phyloP scores from a whole-genome alignment of 2,329 filamentous ascomycete genomes.

The Colletotrichum navitas region DNA sequence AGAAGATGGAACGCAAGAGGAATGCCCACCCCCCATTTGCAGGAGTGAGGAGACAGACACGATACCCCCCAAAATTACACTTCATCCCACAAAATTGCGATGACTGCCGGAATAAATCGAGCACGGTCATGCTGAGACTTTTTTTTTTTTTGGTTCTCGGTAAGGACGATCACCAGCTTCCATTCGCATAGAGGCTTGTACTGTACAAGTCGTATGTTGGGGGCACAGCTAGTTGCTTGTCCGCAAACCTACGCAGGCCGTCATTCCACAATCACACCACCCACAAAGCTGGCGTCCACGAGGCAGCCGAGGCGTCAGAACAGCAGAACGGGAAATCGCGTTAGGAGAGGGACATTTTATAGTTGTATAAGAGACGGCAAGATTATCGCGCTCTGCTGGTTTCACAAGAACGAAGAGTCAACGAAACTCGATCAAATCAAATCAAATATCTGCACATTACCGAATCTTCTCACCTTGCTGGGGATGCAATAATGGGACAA shows the following conservation, averaged over 20 bases:
- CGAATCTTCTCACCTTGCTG: conserved; percentile 1
- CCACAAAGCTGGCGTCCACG: conserved; percentile 19
- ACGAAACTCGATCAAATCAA: background rate
- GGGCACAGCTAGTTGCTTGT: background rate
- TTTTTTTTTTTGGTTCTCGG: too few species aligned
- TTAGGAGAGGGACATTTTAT: conserved; percentile 13
- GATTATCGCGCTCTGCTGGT: background rate
- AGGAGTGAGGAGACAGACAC: conserved; percentile 37
- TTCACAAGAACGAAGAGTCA: background rate
- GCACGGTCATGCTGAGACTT: background rate
- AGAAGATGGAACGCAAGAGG: conserved; percentile 41
- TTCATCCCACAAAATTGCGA: conserved; percentile 21
- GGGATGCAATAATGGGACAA: conserved; percentile 17
- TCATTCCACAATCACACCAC: conserved; percentile 38
- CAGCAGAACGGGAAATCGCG: conserved; percentile 10
- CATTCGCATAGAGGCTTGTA: background rate
- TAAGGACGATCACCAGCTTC: background rate
- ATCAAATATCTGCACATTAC: background rate
- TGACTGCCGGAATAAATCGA: background rate
- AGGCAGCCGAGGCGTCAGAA: conserved; percentile 18
- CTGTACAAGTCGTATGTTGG: conserved; percentile 1
- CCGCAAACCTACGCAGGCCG: background rate
- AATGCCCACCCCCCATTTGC: conserved; percentile 35
- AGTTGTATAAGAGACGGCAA: conserved; percentile 16
- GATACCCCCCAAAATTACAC: conserved; percentile 44